Evolutionary conservation across 2,329 filamentous ascomycete genomes (phyloP), one percentile per base, ranked within the genome.

Genomic region (Ophidiomyces ophidiicola): DNA sequence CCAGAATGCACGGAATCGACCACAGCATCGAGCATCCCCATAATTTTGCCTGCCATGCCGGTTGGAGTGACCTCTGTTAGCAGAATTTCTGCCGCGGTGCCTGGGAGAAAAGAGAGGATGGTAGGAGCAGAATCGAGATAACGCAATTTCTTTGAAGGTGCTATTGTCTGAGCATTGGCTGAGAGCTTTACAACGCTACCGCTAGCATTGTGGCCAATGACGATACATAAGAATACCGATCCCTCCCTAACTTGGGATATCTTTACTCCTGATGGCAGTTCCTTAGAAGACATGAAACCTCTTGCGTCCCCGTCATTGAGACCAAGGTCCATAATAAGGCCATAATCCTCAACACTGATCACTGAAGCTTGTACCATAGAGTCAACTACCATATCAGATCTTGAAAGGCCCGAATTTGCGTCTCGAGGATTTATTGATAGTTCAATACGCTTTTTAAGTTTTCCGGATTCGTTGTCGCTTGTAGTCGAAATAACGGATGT

Each of bases 261-360:
- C 4, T 78, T 66, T 12, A 82, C 66, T 31, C 67, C 69, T 20
- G 72, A 57, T 35, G 83, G 82, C 12, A 94, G 66, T 55, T 94
- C 86, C 54, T 81, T 85, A 45, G 80, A 82, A 4, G 85, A 75
- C 54, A 98, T 70, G 62, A 98, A 98, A 2, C 83, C 90, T 44
- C 32, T 41, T 37, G 87, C 58, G 25, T 74, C 71, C 21, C 70
- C 64, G 38, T 77, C 74, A 24, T 77, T 69, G 5, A 96, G 67
- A 12, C 85, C 85, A 25, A 96, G 63, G 50, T 94, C 85, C 85
- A 98, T 94, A 41, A 96, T 75, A 42, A 90, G 72, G 45, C 90
- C 90, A 54, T 94, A 87, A 52, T 98, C 92, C 60, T 98, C 88
- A n/a, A 92, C 80, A 59, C 88, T 98, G 36, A 73, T 63, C 18